These are phyloP conservation scores for Solanum infundibuliforme DNA, from an alignment of 257 asterid species.

Conservation along the genomic window DNA sequence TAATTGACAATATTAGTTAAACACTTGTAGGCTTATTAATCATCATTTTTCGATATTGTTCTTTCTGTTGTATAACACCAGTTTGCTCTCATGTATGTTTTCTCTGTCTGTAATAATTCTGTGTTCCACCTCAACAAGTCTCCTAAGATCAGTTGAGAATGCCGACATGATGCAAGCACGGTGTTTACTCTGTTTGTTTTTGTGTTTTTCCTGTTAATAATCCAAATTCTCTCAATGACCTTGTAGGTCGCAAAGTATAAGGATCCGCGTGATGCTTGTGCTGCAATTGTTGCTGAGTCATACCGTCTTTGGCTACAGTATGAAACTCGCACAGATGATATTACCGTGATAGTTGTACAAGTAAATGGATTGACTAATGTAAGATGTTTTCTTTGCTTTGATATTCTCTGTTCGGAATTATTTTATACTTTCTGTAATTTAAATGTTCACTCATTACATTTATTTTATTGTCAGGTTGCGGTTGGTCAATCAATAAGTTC, in stretches of 20 bases:
- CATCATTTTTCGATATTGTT: neutral
- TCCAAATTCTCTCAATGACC: slow-evolving; percentile 4
- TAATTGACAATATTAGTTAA: neutral
- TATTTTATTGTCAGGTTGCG: slow-evolving; percentile 30
- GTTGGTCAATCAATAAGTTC: slow-evolving; percentile 28
- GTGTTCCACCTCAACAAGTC: neutral
- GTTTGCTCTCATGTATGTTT: neutral
- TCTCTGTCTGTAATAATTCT: neutral
- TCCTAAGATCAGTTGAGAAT: neutral
- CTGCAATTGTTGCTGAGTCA: slow-evolving; percentile 97
- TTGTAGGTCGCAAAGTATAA: slow-evolving; percentile 65
- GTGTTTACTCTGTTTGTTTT: neutral
- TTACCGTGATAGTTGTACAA: slow-evolving; percentile 88
- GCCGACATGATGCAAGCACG: neutral
- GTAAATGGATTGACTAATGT: slow-evolving; percentile 68
- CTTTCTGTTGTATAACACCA: neutral
- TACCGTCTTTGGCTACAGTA: slow-evolving; percentile 93
- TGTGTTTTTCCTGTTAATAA: neutral
- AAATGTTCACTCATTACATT: slow-evolving; percentile 3
- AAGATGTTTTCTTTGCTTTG: slow-evolving; percentile 16
- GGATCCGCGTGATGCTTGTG: slow-evolving; percentile 99
- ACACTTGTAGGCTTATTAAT: neutral
- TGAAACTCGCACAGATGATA: slow-evolving; percentile 99
- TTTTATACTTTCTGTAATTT: slow-evolving; percentile 3
- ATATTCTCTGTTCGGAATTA: neutral